phyloP scores from a whole-genome alignment of 106 monocot species.

The Posidonia australis region DNA sequence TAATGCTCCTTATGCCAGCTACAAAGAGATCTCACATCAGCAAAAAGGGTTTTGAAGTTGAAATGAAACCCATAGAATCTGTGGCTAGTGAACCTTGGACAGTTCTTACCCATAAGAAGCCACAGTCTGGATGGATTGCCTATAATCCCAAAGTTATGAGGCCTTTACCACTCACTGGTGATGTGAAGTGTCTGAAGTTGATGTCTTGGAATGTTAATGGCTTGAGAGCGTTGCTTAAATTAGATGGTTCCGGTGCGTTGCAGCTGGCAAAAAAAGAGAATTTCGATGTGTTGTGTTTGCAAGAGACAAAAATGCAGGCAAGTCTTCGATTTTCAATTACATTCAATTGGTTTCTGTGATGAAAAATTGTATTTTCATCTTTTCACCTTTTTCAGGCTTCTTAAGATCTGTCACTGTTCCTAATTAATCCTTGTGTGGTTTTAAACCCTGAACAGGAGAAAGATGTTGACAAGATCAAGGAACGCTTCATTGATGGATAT shows the following conservation, averaged over 20 bases:
- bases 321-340: constrained; percentile 2
- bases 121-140: constrained; percentile 64
- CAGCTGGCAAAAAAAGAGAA: constrained; percentile 71
- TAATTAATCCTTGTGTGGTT: neutral
- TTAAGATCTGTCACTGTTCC: neutral
- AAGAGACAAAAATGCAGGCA: constrained; percentile 97
- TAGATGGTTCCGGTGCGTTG: constrained; percentile 42
- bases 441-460: constrained; percentile 45
- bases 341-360: neutral
- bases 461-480: constrained; percentile 68
- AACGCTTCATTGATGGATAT: constrained; percentile 74
- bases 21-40: constrained; percentile 4
- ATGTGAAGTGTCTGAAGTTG: constrained; percentile 51
- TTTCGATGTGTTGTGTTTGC: constrained; percentile 89
- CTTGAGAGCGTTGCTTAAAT: constrained; percentile 73
- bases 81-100: constrained; percentile 66
- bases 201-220: constrained; percentile 99
- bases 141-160: constrained; percentile 85
- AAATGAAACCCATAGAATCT: constrained; percentile 7
- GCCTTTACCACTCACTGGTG: constrained; percentile 41
- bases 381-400: too few relatives aligned
- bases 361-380: too few relatives aligned
- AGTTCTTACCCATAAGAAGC: constrained; percentile 77
- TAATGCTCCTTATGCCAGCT: constrained; percentile 11
- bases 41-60: constrained; percentile 7